phyloP scores from a whole-genome alignment of 2,329 filamentous ascomycete species.

The Aspergillus glaucus region DNA sequence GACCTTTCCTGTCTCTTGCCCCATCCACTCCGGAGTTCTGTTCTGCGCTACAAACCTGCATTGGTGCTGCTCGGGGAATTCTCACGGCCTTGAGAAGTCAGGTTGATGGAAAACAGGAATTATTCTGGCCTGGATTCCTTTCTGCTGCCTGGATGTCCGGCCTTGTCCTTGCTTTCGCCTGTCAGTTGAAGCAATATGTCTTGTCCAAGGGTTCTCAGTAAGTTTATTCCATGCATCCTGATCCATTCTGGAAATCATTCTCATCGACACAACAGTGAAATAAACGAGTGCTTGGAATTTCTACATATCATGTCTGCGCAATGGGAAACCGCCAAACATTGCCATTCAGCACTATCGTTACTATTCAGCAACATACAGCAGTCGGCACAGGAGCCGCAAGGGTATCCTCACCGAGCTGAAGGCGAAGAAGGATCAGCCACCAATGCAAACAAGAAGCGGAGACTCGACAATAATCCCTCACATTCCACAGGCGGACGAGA shows the following conservation, averaged over 20 bases:
- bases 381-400: neutral
- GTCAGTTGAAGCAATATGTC: constrained; percentile 35
- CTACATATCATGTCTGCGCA: constrained; percentile 30
- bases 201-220: constrained; percentile 28
- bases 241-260: neutral
- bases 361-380: constrained; percentile 28
- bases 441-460: neutral
- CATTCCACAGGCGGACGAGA: neutral
- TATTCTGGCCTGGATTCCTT: constrained; percentile 36
- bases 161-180: constrained; percentile 36
- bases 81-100: constrained; percentile 31
- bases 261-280: constrained; percentile 22
- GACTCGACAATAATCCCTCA: neutral
- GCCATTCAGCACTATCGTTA: constrained; percentile 29
- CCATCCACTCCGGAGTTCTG: constrained; percentile 35
- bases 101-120: constrained; percentile 23
- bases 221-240: constrained; percentile 3
- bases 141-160: constrained; percentile 39
- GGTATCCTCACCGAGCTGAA: neutral
- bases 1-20: constrained; percentile 33
- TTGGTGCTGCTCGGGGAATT: constrained; percentile 34
- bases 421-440: neutral
- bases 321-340: constrained; percentile 38
- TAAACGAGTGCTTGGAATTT: constrained; percentile 26
- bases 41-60: constrained; percentile 36